These are phyloP conservation scores for Chaetoceros tenuissimus DNA, from an alignment of 108 stramenopile genomes.

Conservation along the genomic window DNA sequence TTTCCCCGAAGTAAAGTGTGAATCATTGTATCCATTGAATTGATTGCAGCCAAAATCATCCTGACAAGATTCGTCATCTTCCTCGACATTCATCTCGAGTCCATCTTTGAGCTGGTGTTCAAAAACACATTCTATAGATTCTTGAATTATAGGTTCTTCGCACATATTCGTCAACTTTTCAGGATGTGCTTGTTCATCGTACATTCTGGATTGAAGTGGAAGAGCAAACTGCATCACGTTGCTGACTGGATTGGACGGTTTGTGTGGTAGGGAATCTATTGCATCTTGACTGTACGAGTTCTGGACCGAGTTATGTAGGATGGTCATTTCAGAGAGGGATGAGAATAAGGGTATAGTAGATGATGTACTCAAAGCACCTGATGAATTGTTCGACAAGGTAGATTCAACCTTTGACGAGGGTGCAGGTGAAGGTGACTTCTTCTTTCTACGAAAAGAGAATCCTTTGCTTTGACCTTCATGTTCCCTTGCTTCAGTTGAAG, in stretches of 20 bases:
- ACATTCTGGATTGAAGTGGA: neutral
- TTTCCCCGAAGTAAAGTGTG: conserved; percentile 5
- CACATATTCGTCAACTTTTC: neutral
- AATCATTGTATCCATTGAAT: neutral
- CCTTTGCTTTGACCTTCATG: too few relatives aligned
- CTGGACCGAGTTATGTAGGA: neutral
- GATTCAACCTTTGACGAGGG: neutral
- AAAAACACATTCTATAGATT: conserved; percentile 59
- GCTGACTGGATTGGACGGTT: neutral
- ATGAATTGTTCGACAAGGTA: neutral
- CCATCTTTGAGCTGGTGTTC: conserved; percentile 33
- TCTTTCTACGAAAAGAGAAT: too few relatives aligned
- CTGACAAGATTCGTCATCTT: conserved; percentile 10
- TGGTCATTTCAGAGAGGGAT: neutral
- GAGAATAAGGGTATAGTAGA: neutral
- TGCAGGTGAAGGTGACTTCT: neutral
- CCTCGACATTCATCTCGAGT: conserved; percentile 17
- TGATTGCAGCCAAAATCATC: too few relatives aligned
- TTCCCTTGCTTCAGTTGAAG: too few relatives aligned
- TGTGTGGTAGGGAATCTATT: neutral
- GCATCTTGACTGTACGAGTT: neutral
- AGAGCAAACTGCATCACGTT: neutral
- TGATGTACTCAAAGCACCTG: neutral
- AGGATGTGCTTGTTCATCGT: neutral
- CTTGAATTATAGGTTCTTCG: conserved; percentile 52